These are phyloP conservation scores for Plasmodium gaboni DNA, from an alignment of 169 alveolate species.

Conservation along the genomic window DNA sequence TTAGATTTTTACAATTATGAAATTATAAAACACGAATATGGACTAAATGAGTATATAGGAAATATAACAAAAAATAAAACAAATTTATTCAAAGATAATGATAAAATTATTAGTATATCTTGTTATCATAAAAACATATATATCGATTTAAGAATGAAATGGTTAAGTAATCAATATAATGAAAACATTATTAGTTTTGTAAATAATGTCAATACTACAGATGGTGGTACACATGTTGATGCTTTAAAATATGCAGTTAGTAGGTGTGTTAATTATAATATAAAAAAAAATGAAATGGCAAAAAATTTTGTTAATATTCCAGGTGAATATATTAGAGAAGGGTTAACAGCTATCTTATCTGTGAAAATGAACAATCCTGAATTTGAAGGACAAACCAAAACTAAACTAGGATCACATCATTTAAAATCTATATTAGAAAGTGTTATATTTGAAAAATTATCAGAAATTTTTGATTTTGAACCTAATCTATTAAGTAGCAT, in stretches of 20 bases:
- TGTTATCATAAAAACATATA: conserved; percentile 61
- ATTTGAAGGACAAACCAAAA: conserved; percentile 91
- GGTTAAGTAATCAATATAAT: conserved; percentile 79
- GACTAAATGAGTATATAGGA: conserved; percentile 60
- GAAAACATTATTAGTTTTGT: conserved; percentile 84
- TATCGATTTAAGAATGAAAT: conserved; percentile 73
- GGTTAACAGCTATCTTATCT: conserved; percentile 87
- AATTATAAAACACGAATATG: conserved; percentile 72
- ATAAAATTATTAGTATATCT: conserved; percentile 54
- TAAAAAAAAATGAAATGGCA: conserved; percentile 19
- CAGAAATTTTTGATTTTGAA: conserved; percentile 83
- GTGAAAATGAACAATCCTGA: conserved; percentile 86
- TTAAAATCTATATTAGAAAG: conserved; percentile 83
- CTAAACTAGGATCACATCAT: conserved; percentile 84
- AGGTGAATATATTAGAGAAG: conserved; percentile 87
- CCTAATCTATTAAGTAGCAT: conserved; percentile 81
- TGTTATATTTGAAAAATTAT: conserved; percentile 80
- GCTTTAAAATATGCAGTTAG: conserved; percentile 87
- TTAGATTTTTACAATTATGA: conserved; percentile 37
- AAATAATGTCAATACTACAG: conserved; percentile 85
- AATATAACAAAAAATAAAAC: conserved; percentile 48
- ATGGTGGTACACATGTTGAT: conserved; percentile 89
- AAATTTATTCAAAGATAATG: conserved; percentile 51
- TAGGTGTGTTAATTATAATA: conserved; percentile 59
- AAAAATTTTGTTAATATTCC: conserved; percentile 80